phyloP scores from a whole-genome alignment of 768 basidiomycete genomes.

The Boletus rufocinnamomeus region DNA sequence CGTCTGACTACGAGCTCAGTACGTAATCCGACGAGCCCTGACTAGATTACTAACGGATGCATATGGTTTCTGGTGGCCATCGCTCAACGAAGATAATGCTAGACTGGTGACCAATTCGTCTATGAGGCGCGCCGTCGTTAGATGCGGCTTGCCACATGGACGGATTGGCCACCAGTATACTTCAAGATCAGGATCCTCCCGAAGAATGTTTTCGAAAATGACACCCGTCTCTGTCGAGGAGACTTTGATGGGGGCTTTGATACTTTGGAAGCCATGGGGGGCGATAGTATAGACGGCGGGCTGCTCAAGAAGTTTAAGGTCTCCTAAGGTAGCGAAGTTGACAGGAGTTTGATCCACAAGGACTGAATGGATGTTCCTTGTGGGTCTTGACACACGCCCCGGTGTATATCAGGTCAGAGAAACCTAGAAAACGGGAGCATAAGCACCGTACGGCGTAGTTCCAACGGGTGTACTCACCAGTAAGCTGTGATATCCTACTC shows the following conservation, averaged over 20 bases:
- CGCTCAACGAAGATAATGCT: no score
- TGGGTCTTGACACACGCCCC: conserved; percentile 89
- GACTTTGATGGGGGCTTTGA: conserved; percentile 98
- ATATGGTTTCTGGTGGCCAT: no score
- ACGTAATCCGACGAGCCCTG: neutral
- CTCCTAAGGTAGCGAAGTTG: conserved; percentile 96
- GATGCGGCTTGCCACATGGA: no score
- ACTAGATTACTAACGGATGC: no score
- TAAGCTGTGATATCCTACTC: conserved; percentile 89
- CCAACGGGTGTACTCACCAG: conserved; percentile 51
- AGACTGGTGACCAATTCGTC: no score
- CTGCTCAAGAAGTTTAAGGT: conserved; percentile 96
- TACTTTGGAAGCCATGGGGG: conserved; percentile 96
- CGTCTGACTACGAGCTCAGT: neutral
- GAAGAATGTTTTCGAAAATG: conserved; percentile 96
- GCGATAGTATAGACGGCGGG: conserved; percentile 91
- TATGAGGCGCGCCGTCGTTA: no score
- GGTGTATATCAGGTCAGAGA: conserved; percentile 97
- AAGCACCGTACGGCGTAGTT: neutral
- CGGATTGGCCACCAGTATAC: no score
- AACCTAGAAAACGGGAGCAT: conserved; percentile 50
- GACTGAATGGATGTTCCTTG: conserved; percentile 46
- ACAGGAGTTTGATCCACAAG: conserved; percentile 95
- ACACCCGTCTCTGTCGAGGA: conserved; percentile 98
- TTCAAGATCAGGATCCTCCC: conserved; percentile 83